phyloP scores from a whole-genome alignment of 1,139 yeast species.

The Sugiyamaella paludigena region DNA sequence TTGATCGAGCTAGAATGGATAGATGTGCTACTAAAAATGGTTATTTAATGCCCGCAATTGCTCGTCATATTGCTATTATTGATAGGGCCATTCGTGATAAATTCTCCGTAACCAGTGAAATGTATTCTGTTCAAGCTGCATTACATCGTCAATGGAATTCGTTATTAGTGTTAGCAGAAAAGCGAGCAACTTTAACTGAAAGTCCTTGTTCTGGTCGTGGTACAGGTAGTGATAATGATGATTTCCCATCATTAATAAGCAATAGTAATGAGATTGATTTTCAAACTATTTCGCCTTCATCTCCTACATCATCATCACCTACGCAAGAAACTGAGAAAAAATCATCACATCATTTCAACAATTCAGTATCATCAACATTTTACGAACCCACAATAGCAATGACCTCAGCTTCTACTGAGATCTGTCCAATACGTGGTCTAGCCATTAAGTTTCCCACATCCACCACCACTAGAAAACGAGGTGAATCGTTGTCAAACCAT shows the following conservation, averaged over 20 bases:
- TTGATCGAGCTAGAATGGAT: slow-evolving; percentile 20
- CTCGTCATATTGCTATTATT: slow-evolving; percentile 22
- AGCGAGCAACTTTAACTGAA: neutral
- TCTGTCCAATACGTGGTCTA: slow-evolving; percentile 12
- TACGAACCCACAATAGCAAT: neutral
- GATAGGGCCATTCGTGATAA: slow-evolving; percentile 27
- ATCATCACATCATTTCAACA: neutral
- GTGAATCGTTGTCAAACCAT: neutral
- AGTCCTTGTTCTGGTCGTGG: slow-evolving; percentile 6
- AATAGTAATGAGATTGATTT: neutral
- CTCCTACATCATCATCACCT: slow-evolving; percentile 14
- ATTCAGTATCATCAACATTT: neutral
- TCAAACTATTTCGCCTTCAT: slow-evolving; percentile 6
- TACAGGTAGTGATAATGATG: neutral
- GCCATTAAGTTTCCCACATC: slow-evolving; percentile 11
- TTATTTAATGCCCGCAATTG: slow-evolving; percentile 23
- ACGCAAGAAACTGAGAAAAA: neutral
- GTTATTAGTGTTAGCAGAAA: slow-evolving; percentile 10
- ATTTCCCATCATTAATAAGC: no score
- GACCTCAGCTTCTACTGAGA: slow-evolving; percentile 7
- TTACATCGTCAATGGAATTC: slow-evolving; percentile 25
- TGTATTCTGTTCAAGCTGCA: slow-evolving; percentile 20
- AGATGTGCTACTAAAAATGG: slow-evolving; percentile 22
- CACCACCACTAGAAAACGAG: neutral
- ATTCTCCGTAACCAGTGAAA: slow-evolving; percentile 23